Conservation (phyloP, 1,139 yeast species). For the Lodderomyces pseudojiufengensis region DNA sequence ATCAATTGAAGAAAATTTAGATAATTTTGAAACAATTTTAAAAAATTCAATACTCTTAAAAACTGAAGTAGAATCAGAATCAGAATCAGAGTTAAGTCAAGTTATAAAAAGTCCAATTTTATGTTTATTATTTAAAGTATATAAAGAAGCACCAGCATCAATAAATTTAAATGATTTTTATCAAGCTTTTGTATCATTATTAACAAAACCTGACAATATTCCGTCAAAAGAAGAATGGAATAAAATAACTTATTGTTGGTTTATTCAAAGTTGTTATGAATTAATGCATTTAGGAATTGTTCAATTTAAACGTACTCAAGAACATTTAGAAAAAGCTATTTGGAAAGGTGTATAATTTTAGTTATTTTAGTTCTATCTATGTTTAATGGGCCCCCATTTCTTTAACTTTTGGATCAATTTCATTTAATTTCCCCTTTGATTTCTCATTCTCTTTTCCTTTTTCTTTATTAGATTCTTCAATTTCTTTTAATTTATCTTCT, state of each 20-base stretch:
- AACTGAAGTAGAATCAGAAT: background rate
- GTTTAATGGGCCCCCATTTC: background rate
- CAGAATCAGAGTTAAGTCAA: conserved; percentile 5
- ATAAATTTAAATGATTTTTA: conserved; percentile 78
- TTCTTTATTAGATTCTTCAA: conserved; percentile 11
- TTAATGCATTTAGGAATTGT: conserved; percentile 38
- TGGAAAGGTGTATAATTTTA: conserved; percentile 36
- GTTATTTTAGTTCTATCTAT: background rate
- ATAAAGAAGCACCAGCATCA: conserved; percentile 74
- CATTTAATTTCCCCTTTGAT: conserved; percentile 2
- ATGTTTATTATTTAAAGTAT: conserved; percentile 59
- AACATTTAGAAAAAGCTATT: conserved; percentile 41
- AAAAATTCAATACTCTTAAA: conserved; percentile 20
- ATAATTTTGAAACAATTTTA: conserved; percentile 29
- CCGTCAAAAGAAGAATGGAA: conserved; percentile 34
- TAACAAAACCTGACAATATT: conserved; percentile 32
- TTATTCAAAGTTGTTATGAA: conserved; percentile 41
- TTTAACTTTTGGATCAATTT: conserved; percentile 5
- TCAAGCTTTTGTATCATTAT: conserved; percentile 59
- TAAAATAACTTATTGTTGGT: conserved; percentile 38
- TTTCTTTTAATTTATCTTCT: conserved; percentile 9
- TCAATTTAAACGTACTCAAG: conserved; percentile 43
- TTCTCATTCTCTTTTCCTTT: conserved; percentile 5
- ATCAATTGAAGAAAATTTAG: conserved; percentile 29
- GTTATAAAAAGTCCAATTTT: conserved; percentile 45